These are phyloP conservation scores for Ophiostoma quercus DNA, from an alignment of 2,329 filamentous ascomycete species.

Conservation along the genomic window DNA sequence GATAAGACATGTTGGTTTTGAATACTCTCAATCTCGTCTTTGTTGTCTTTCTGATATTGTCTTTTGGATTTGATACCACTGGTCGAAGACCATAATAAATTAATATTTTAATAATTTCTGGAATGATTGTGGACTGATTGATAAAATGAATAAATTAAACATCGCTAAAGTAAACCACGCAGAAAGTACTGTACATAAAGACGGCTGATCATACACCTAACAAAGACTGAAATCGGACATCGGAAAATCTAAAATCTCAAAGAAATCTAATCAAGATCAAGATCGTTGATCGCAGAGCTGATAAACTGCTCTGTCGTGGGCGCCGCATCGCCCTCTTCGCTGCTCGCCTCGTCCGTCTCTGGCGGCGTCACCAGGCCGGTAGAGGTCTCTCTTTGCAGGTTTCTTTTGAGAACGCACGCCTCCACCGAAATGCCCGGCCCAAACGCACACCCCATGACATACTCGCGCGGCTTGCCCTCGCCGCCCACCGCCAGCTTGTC, in stretches of 20 bases:
- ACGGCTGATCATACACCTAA: neutral
- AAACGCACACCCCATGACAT: slow-evolving; percentile 63
- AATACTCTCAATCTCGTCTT: no score
- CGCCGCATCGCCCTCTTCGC: slow-evolving; percentile 36
- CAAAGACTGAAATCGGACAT: neutral
- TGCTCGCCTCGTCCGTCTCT: slow-evolving; percentile 48
- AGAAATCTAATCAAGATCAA: slow-evolving; percentile 33
- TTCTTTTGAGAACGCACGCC: slow-evolving; percentile 60
- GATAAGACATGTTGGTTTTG: no score
- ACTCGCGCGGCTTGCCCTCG: slow-evolving; percentile 45
- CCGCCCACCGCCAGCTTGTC: slow-evolving; percentile 49
- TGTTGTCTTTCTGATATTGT: neutral
- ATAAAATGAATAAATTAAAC: neutral
- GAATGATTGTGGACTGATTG: neutral
- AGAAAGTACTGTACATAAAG: neutral
- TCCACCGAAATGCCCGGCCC: slow-evolving; percentile 65
- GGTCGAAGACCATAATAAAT: neutral
- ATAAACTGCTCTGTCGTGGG: slow-evolving; percentile 29
- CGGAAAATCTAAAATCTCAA: neutral
- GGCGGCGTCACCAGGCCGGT: slow-evolving; percentile 48
- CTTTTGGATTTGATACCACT: neutral
- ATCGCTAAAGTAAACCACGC: neutral
- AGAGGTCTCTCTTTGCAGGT: slow-evolving; percentile 30
- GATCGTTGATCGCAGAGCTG: slow-evolving; percentile 32
- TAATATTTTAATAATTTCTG: neutral